Conservation (phyloP, 225 moss, liverwort and hornwort species). For the Pseudoscleropodium purum region DNA sequence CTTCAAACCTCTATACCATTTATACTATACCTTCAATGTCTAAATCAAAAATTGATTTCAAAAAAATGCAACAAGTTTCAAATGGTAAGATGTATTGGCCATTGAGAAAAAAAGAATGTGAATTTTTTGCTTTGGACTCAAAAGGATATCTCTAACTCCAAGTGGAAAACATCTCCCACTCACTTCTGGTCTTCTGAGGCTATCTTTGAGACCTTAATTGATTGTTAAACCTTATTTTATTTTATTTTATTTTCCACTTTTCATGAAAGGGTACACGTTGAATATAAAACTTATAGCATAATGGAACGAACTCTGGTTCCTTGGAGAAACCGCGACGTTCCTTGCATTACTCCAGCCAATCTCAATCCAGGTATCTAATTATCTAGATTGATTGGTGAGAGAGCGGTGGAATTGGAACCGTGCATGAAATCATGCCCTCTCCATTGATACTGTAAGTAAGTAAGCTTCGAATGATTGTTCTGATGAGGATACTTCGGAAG, state of each 20-base stretch:
- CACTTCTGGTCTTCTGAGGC: not conserved
- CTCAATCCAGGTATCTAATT: not conserved
- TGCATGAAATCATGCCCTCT: not conserved
- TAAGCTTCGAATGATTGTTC: not conserved
- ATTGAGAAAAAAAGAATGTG: not conserved
- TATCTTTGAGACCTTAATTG: not conserved
- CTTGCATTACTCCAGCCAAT: too few species aligned
- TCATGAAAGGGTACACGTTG: too few species aligned
- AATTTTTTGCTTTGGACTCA: not conserved
- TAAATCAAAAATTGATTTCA: rapidly evolving
- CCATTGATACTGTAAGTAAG: too few species aligned
- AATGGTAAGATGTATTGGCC: not conserved
- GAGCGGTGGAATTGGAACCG: not conserved
- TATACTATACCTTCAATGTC: rapidly evolving
- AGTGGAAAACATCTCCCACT: not conserved
- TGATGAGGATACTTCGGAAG: not conserved
- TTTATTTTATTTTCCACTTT: not conserved
- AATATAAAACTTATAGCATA: too few species aligned
- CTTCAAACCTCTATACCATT: not conserved
- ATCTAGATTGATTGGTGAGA: not conserved
- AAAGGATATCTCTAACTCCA: not conserved
- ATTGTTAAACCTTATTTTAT: not conserved
- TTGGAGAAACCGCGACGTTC: too few species aligned
- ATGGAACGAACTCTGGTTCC: too few species aligned
- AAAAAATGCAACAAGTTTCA: not conserved